These are phyloP conservation scores for Exophiala sp. DNA, from an alignment of 2,329 filamentous ascomycete genomes.

Conservation along the genomic window DNA sequence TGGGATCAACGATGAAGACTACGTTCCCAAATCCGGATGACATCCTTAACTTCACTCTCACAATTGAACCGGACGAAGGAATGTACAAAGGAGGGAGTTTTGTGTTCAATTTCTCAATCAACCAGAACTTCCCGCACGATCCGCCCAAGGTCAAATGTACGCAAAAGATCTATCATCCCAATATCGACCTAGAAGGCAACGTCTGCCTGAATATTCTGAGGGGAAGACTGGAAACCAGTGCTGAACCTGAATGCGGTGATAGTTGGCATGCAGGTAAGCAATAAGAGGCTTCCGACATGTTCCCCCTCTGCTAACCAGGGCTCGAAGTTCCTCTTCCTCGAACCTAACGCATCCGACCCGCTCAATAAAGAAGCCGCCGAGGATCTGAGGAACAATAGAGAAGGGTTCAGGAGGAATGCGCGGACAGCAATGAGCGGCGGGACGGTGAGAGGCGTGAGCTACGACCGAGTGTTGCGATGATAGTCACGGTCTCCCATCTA, in stretches of 20 bases:
- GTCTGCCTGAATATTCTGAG: conserved; percentile 95
- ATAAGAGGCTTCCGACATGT: background rate
- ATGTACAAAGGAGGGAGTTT: conserved; percentile 86
- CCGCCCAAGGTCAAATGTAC: conserved; percentile 95
- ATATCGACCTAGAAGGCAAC: conserved; percentile 96
- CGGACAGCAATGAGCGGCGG: conserved; percentile 77
- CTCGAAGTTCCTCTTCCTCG: conserved; percentile 82
- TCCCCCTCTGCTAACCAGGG: background rate
- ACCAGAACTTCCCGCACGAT: conserved; percentile 93
- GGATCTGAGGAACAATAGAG: conserved; percentile 76
- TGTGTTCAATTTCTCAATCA: conserved; percentile 85
- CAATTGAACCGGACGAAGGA: conserved; percentile 50
- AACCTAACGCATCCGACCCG: conserved; percentile 95
- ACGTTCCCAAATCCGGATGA: conserved; percentile 55
- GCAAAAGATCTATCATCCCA: conserved; percentile 98
- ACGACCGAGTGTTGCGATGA: conserved; percentile 60
- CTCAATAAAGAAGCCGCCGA: conserved; percentile 97
- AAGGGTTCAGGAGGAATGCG: conserved; percentile 88
- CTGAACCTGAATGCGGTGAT: conserved; percentile 95
- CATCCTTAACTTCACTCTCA: conserved; percentile 49
- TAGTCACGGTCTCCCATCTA: background rate
- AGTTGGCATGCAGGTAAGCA: conserved; percentile 72
- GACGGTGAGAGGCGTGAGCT: conserved; percentile 62
- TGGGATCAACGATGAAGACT: conserved; percentile 52
- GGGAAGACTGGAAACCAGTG: conserved; percentile 98